These are phyloP conservation scores for Cochlearia excelsa DNA, from an alignment of 345 rosid genomes.

Conservation along the genomic window DNA sequence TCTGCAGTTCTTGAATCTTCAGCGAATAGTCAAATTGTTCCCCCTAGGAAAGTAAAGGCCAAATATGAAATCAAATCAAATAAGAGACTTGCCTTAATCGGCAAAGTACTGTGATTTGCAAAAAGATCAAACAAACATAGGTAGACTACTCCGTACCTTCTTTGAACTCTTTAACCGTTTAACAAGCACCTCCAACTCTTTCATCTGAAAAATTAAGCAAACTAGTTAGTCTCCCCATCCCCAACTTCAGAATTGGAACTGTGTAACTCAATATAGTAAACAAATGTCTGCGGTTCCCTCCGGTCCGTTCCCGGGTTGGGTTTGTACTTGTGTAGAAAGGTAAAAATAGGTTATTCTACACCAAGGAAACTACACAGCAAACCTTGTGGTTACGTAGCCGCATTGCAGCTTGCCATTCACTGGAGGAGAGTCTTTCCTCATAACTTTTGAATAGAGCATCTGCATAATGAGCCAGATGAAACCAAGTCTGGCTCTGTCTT, in stretches of 20 bases:
- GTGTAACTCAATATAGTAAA: slow-evolving; percentile 11
- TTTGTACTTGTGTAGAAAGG: background rate
- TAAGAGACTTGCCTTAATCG: slow-evolving; percentile 7
- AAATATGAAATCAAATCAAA: slow-evolving; percentile 4
- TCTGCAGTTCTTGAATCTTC: slow-evolving; percentile 84
- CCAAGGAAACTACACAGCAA: slow-evolving; percentile 18
- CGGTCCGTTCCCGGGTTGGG: background rate
- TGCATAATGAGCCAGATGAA: slow-evolving; percentile 92
- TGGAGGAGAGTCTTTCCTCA: slow-evolving; percentile 86
- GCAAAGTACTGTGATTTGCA: background rate
- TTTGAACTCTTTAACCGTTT: slow-evolving; percentile 57
- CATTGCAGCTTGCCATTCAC: slow-evolving; percentile 97
- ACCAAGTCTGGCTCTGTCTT: slow-evolving; percentile 77
- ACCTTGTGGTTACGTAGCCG: slow-evolving; percentile 93
- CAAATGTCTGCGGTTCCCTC: background rate
- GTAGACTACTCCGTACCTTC: slow-evolving; percentile 46
- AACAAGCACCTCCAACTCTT: slow-evolving; percentile 73
- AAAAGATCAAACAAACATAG: slow-evolving; percentile 13
- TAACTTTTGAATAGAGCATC: slow-evolving; percentile 83
- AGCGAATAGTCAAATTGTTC: slow-evolving; percentile 68
- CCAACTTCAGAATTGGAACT: slow-evolving; percentile 13
- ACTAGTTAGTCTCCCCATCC: slow-evolving; percentile 14
- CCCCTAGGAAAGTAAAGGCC: slow-evolving; percentile 46
- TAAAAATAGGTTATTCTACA: background rate
- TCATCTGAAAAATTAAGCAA: slow-evolving; percentile 45